These are phyloP conservation scores for Stramenopiles sp. DNA, from an alignment of 352 stramenopile species.

Conservation along the genomic window DNA sequence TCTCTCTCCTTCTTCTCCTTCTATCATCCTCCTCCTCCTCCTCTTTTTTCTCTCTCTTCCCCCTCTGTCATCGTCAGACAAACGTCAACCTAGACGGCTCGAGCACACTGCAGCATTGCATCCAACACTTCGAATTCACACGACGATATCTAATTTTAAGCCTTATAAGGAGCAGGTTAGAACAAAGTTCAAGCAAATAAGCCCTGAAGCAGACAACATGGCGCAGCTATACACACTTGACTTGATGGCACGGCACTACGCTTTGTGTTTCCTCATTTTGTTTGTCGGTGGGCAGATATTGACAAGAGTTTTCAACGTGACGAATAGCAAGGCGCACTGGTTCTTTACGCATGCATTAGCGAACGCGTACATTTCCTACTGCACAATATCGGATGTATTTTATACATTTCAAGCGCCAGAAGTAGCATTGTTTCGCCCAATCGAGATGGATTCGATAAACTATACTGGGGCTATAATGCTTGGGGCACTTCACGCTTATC, in stretches of 20 bases:
- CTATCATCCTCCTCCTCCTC: too few relatives aligned
- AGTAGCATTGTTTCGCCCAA: not conserved
- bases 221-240: not conserved
- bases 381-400: not conserved
- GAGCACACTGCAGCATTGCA: too few relatives aligned
- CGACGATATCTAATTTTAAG: too few relatives aligned
- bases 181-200: too few relatives aligned
- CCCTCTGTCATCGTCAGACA: too few relatives aligned
- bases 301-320: not conserved
- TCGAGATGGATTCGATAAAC: not conserved
- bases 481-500: not conserved
- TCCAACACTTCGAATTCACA: too few relatives aligned
- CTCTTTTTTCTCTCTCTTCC: too few relatives aligned
- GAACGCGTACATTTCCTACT: not conserved
- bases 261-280: not conserved
- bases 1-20: too few relatives aligned
- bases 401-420: not conserved
- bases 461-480: not conserved
- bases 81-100: too few relatives aligned
- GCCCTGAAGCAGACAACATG: too few relatives aligned
- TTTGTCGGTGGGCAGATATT: not conserved
- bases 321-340: not conserved
- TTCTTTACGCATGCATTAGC: not conserved
- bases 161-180: too few relatives aligned
- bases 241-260: not conserved